Conservation (phyloP, 352 stramenopile genomes). For the Pythium brachiatum region DNA sequence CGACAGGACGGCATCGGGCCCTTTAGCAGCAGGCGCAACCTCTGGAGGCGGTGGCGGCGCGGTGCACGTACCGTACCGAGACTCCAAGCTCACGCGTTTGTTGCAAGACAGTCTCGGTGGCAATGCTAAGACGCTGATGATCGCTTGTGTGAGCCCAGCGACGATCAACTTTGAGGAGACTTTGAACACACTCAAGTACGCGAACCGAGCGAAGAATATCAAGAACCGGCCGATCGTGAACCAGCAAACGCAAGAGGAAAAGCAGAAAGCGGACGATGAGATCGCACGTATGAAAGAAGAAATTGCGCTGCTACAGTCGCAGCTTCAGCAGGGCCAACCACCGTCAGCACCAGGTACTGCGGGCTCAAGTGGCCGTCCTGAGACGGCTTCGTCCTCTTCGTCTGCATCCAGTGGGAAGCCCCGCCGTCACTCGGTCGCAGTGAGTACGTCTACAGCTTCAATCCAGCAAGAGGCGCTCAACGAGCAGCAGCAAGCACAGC, state of each 20-base stretch:
- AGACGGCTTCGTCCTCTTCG: constrained; percentile 18
- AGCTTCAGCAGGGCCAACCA: constrained; percentile 41
- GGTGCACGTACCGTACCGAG: constrained; percentile 87
- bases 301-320: constrained; percentile 67
- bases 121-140: constrained; percentile 91
- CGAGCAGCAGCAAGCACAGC: constrained; percentile 33
- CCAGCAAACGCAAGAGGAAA: constrained; percentile 53
- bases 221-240: constrained; percentile 99
- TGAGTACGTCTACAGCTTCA: constrained; percentile 19
- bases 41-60: constrained; percentile 17
- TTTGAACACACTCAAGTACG: constrained; percentile 97
- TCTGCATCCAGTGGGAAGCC: not conserved
- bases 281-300: constrained; percentile 78
- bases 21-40: constrained; percentile 7
- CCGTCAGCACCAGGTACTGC: constrained; percentile 17
- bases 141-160: constrained; percentile 80
- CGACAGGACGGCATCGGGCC: constrained; percentile 18
- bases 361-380: constrained; percentile 14
- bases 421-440: constrained; percentile 20
- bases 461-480: not conserved
- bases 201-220: constrained; percentile 99
- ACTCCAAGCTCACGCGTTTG: constrained; percentile 89
- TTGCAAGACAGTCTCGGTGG: constrained; percentile 86
- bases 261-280: constrained; percentile 49
- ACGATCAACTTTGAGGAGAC: constrained; percentile 93